Percentiles rank a stretch among this genome's conserved stretches.
phyloP scores from a whole-genome alignment of 2,329 filamentous ascomycete genomes.

The Emergomyces africanus region DNA sequence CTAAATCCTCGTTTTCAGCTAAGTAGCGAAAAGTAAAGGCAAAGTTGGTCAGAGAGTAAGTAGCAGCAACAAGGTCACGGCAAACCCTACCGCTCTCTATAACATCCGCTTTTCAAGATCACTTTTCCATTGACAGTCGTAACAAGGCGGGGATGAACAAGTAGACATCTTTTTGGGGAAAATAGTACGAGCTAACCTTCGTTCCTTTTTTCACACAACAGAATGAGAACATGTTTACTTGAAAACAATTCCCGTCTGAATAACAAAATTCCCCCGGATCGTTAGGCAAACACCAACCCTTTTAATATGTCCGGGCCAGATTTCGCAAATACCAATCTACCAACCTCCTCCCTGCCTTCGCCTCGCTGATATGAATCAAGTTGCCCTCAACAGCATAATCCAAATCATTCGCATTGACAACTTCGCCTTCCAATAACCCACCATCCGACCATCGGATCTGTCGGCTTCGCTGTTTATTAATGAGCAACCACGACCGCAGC shows the following conservation, averaged over 20 bases:
- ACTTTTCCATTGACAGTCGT: not conserved
- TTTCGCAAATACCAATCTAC: conserved; percentile 99
- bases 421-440: conserved; percentile 79
- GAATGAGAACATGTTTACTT: not conserved
- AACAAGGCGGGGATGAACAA: not conserved
- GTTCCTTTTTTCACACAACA: not conserved
- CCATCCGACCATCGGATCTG: conserved; percentile 91
- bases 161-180: not conserved
- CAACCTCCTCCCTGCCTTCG: conserved; percentile 91
- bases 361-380: conserved; percentile 96
- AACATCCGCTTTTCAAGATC: not conserved
- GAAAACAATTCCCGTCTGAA: not conserved
- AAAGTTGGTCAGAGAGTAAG: not conserved
- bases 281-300: not conserved
- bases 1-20: not conserved
- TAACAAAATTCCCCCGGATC: not conserved
- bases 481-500: conserved; percentile 80
- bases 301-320: conserved; percentile 82
- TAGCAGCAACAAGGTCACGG: not conserved
- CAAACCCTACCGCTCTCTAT: not conserved
- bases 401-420: conserved; percentile 85
- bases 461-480: conserved; percentile 97
- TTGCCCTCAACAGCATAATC: conserved; percentile 97
- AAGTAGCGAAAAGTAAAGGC: not conserved
- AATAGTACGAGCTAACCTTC: not conserved